phyloP scores from a whole-genome alignment of 495 filamentous ascomycete genomes.

The Ramalina peruviana region DNA sequence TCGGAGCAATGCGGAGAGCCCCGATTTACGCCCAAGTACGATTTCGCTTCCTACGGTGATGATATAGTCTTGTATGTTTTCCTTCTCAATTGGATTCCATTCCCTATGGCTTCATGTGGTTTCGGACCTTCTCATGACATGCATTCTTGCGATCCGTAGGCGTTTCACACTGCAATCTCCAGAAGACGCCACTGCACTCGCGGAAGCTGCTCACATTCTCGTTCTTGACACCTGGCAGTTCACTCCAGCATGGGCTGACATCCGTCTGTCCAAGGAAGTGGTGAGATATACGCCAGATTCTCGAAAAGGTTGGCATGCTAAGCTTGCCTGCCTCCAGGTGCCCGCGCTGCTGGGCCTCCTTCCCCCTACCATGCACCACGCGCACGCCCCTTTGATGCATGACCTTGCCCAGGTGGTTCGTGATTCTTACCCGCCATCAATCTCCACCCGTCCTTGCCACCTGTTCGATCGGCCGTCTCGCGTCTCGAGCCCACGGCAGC shows the following conservation, averaged over 20 bases:
- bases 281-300: slow-evolving; percentile 29
- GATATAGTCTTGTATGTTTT: too few relatives aligned
- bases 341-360: slow-evolving; percentile 71
- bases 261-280: slow-evolving; percentile 63
- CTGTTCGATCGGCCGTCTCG: slow-evolving; percentile 19
- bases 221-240: slow-evolving; percentile 87
- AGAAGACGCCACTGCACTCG: slow-evolving; percentile 58
- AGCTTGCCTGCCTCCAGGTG: slow-evolving; percentile 30
- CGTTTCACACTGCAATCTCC: slow-evolving; percentile 65
- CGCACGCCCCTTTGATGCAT: slow-evolving; percentile 63
- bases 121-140: too few relatives aligned
- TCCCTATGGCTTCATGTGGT: too few relatives aligned
- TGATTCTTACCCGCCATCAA: slow-evolving; percentile 53
- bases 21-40: too few relatives aligned
- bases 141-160: too few relatives aligned
- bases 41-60: too few relatives aligned
- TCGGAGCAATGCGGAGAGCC: too few relatives aligned
- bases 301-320: neutral
- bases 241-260: slow-evolving; percentile 72
- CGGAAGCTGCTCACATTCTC: slow-evolving; percentile 58
- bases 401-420: slow-evolving; percentile 66
- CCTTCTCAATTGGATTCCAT: too few relatives aligned
- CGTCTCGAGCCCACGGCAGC: slow-evolving; percentile 23
- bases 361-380: slow-evolving; percentile 56
- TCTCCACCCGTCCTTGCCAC: slow-evolving; percentile 13